A percentile compares a stretch with the other conserved stretches of the same genome.
These are phyloP conservation scores for Chamaenerion angustifolium DNA, from an alignment of 345 rosid species.

Conservation along the genomic window DNA sequence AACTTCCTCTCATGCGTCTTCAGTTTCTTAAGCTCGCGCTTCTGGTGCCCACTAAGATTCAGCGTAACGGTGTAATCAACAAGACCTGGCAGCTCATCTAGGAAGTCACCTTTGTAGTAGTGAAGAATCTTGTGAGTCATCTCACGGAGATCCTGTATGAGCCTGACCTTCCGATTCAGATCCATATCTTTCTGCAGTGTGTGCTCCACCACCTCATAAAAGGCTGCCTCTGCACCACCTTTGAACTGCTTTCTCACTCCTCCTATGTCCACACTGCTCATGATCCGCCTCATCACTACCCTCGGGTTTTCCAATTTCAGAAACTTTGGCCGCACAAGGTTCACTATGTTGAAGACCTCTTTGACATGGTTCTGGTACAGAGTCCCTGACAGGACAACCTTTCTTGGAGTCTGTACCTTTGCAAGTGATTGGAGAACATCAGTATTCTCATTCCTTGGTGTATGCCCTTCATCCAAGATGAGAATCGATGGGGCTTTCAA, in stretches of 20 bases:
- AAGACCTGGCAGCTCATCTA: slow-evolving; percentile 77
- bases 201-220: slow-evolving; percentile 60
- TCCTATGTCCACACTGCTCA: slow-evolving; percentile 46
- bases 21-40: slow-evolving; percentile 30
- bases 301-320: slow-evolving; percentile 33
- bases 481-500: slow-evolving; percentile 59
- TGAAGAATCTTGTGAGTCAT: slow-evolving; percentile 75
- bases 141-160: slow-evolving; percentile 70
- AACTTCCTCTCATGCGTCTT: slow-evolving; percentile 34
- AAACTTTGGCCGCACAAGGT: slow-evolving; percentile 86
- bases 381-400: slow-evolving; percentile 85
- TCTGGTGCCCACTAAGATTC: slow-evolving; percentile 48
- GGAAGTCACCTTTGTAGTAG: slow-evolving; percentile 80
- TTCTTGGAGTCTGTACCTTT: slow-evolving; percentile 63
- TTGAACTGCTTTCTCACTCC: slow-evolving; percentile 34
- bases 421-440: slow-evolving; percentile 64
- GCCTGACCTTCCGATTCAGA: slow-evolving; percentile 37
- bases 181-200: slow-evolving; percentile 41
- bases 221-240: slow-evolving; percentile 27
- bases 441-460: slow-evolving; percentile 71
- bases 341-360: slow-evolving; percentile 75
- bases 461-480: slow-evolving; percentile 83
- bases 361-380: slow-evolving; percentile 79
- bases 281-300: slow-evolving; percentile 34
- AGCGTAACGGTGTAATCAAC: slow-evolving; percentile 65